These are phyloP conservation scores for Lizonia empirigonia DNA, from an alignment of 2,329 filamentous ascomycete genomes.

Conservation along the genomic window DNA sequence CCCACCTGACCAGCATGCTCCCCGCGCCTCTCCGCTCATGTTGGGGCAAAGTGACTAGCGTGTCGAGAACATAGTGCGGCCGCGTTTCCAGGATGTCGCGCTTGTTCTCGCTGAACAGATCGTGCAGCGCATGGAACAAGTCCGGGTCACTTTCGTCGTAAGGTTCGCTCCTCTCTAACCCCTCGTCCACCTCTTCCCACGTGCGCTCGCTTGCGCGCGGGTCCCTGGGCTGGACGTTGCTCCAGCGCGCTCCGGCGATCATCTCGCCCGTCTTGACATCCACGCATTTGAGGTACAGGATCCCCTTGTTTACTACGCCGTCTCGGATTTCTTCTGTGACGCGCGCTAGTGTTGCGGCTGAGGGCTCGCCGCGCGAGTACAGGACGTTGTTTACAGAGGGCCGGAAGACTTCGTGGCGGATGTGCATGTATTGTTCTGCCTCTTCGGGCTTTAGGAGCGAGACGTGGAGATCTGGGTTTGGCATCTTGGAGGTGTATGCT, in stretches of 20 bases:
- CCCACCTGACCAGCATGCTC: conserved; percentile 41
- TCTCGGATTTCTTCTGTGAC: conserved; percentile 31
- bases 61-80: conserved; percentile 39
- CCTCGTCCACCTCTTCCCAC: conserved; percentile 37
- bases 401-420: conserved; percentile 41
- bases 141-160: conserved; percentile 38
- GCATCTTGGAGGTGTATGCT: conserved; percentile 17
- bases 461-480: conserved; percentile 32
- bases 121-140: conserved; percentile 28
- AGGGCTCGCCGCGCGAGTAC: conserved; percentile 38
- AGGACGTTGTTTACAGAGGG: conserved; percentile 43
- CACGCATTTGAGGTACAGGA: conserved; percentile 38
- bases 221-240: conserved; percentile 27
- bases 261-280: conserved; percentile 34
- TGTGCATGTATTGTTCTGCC: conserved; percentile 37
- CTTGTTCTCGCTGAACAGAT: conserved; percentile 33
- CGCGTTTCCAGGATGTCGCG: conserved; percentile 29
- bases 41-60: conserved; percentile 37
- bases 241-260: conserved; percentile 41
- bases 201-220: conserved; percentile 25
- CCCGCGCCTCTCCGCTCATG: conserved; percentile 44
- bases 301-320: conserved; percentile 31
- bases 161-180: conserved; percentile 26
- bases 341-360: conserved; percentile 29
- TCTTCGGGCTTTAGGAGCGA: conserved; percentile 36